These are phyloP conservation scores for Xylariaceae sp. DNA, from an alignment of 2,329 filamentous ascomycete species.

Conservation along the genomic window DNA sequence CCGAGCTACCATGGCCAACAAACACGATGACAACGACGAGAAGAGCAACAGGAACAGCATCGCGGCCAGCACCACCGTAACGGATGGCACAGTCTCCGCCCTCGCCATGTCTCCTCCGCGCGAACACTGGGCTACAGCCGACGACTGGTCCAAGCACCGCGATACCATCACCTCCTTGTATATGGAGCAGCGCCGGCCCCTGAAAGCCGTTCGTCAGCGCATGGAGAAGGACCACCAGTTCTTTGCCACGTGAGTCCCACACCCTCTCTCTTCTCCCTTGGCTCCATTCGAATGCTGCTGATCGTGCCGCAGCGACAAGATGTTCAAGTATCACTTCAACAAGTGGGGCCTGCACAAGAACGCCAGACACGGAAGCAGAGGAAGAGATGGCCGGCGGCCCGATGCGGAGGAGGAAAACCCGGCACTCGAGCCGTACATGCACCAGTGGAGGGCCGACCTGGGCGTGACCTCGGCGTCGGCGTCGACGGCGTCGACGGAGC, in stretches of 20 bases:
- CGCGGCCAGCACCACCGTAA: too few relatives aligned
- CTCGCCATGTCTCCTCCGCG: too few relatives aligned
- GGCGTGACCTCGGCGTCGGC: constrained; percentile 1
- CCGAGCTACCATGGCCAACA: too few relatives aligned
- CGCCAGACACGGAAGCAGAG: constrained; percentile 12
- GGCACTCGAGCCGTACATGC: constrained; percentile 9
- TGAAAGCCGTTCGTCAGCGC: constrained; percentile 17
- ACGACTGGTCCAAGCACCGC: constrained; percentile 14
- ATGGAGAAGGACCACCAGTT: constrained; percentile 16
- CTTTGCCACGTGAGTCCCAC: constrained; percentile 15
- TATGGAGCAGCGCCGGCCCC: constrained; percentile 14
- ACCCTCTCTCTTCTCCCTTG: background rate
- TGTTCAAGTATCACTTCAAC: constrained; percentile 18
- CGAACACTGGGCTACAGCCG: constrained; percentile 11
- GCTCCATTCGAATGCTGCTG: constrained; percentile 1
- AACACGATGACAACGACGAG: too few relatives aligned
- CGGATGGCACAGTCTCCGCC: too few relatives aligned
- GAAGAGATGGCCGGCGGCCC: constrained; percentile 9
- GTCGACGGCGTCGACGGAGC: background rate
- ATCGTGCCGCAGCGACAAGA: constrained; percentile 12
- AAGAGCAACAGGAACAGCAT: too few relatives aligned
- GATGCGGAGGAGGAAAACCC: constrained; percentile 9
- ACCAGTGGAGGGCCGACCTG: constrained; percentile 11
- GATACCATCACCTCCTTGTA: constrained; percentile 14
- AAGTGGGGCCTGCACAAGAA: constrained; percentile 19